phyloP scores from a whole-genome alignment of 352 stramenopile species.

The Phytophthora sojae region DNA sequence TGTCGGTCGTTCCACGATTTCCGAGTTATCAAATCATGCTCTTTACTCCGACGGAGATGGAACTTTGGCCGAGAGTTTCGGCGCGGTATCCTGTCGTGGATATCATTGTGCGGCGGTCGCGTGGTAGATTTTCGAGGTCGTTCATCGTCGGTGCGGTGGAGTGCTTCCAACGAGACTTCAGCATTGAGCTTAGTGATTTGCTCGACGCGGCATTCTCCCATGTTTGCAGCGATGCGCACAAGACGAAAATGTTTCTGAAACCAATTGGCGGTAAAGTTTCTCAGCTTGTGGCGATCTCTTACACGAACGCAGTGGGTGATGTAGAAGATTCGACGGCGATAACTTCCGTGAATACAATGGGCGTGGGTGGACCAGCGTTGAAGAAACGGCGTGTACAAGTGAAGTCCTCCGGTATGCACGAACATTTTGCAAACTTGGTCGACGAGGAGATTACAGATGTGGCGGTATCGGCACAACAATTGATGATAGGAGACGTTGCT shows the following conservation, averaged over 20 bases:
- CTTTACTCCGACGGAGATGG: not conserved
- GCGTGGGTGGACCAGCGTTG: not conserved
- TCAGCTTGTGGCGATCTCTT: not conserved
- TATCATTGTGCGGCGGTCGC: not conserved
- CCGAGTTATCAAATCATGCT: not conserved
- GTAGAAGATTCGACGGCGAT: not conserved
- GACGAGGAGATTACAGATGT: slow-evolving; percentile 9
- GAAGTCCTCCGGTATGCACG: not conserved
- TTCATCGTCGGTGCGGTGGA: slow-evolving; percentile 2
- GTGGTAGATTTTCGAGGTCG: slow-evolving; percentile 5
- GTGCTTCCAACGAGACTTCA: not conserved
- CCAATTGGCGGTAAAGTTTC: not conserved
- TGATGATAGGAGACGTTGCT: not conserved
- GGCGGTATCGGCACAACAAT: not conserved
- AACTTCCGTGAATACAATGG: too few species aligned
- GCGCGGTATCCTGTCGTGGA: not conserved
- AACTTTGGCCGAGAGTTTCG: not conserved
- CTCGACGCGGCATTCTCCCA: not conserved
- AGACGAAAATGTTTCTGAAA: not conserved
- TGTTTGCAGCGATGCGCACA: not conserved
- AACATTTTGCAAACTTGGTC: slow-evolving; percentile 2
- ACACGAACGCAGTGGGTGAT: not conserved
- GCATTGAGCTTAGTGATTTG: not conserved
- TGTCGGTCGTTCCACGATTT: not conserved
- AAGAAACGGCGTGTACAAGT: slow-evolving; percentile 2